phyloP scores from a whole-genome alignment of 2,329 filamentous ascomycete species.

The Karstenula rhodostoma region DNA sequence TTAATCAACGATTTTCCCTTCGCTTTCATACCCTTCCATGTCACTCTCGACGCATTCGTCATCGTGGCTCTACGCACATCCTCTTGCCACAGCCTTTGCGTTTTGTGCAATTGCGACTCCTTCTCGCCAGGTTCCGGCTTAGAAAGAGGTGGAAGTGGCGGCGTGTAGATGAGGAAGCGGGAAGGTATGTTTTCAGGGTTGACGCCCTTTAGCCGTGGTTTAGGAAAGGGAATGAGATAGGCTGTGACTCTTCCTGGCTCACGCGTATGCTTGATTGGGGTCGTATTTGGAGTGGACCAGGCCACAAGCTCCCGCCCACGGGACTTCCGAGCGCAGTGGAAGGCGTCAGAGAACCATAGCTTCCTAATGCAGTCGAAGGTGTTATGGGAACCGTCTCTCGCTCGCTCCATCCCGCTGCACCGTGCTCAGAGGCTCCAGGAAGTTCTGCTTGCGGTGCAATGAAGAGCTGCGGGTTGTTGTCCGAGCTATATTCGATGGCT shows the following conservation, averaged over 20 bases:
- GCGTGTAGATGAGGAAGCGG: conserved; percentile 57
- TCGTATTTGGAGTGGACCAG: conserved; percentile 22
- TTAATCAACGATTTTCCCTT: conserved; percentile 51
- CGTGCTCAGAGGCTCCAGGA: conserved; percentile 19
- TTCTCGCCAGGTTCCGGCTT: conserved; percentile 53
- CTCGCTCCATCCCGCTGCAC: conserved; percentile 13
- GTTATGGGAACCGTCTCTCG: conserved; percentile 4
- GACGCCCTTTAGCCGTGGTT: conserved; percentile 47
- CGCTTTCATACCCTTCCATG: conserved; percentile 55
- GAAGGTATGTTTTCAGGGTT: conserved; percentile 45
- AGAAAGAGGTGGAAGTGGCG: conserved; percentile 52
- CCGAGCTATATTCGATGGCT: conserved; percentile 27
- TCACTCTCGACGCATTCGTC: conserved; percentile 49
- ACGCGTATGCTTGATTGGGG: conserved; percentile 51
- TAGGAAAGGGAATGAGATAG: conserved; percentile 56
- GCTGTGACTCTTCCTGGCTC: conserved; percentile 54
- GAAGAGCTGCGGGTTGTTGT: conserved; percentile 28
- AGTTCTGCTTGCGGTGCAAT: conserved; percentile 17
- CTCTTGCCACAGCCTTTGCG: conserved; percentile 57
- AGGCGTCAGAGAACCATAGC: conserved; percentile 10
- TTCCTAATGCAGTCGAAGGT: conserved; percentile 9
- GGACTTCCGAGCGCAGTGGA: conserved; percentile 14
- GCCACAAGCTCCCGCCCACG: conserved; percentile 12
- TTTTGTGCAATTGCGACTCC: conserved; percentile 53
- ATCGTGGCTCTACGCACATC: conserved; percentile 55